Base-by-base conservation (phyloP, 2,329 filamentous ascomycete genomes). In the Pestalotiopsis sp. region DNA sequence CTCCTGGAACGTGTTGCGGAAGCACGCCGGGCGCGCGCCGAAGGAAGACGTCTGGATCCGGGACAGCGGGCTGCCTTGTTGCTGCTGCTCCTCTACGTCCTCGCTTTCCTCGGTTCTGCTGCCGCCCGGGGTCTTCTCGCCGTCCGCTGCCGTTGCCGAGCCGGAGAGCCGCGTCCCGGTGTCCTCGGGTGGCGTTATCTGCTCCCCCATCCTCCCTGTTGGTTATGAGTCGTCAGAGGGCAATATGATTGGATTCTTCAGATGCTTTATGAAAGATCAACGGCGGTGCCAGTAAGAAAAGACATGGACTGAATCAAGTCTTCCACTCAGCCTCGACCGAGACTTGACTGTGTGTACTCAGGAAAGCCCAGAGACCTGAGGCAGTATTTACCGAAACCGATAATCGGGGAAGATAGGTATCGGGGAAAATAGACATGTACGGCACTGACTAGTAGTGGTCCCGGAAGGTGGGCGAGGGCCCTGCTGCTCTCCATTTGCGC, bases 1-100 rank as follows among this genome's bases (percentile, higher is more conserved):
- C 80, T 92, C 90, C 73, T 91, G 87, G 2, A 87, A 67, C 0
- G 88, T 90, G 57, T 83, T 90, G 57, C 79, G 84, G 82, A 93
- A 92, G 78, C 87, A 90, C 73, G 79, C 82, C 38, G 88, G 88
- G 9, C 88, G 82, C 45, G 72, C 66, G 20, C 66, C 59, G n/a
- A 56, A 67, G 23, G 49, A 27, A 2, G 57, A 23, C 20, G 20
- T 67, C 59, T 67, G 56, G 66, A 52, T 62, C 3, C 66, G 60
- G 14, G 20, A 12, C 52, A 61, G 36, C 31, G 36, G 52, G 36
- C 13, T 59, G 2, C 64, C 64, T 9, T 58, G 45, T 17, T 66
- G 17, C 27, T 31, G 31, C 31, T 31, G 31, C 31, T 31, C 31
- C 31, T 67, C 66, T 20, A 57, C 27, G 36, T 67, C 66, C 12